phyloP scores from a whole-genome alignment of 2,329 filamentous ascomycete genomes.

The Neonectria neomacrospora region DNA sequence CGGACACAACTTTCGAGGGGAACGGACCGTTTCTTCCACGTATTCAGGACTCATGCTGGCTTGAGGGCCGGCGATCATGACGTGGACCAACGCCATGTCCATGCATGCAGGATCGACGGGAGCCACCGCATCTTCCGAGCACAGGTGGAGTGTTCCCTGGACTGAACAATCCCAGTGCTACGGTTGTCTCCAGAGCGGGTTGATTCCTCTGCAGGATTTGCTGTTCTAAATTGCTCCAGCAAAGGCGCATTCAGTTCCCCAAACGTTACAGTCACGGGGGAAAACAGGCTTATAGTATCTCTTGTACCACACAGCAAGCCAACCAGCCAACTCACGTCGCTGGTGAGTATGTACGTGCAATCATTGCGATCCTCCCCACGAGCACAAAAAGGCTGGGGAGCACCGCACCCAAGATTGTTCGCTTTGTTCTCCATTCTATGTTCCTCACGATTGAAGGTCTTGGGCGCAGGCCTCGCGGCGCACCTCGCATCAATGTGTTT shows the following conservation, averaged over 20 bases:
- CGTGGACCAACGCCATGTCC: constrained; percentile 18
- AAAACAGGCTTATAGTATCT: neutral
- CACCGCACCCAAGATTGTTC: constrained; percentile 71
- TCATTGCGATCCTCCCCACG: constrained; percentile 69
- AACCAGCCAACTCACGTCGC: neutral
- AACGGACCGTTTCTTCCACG: neutral
- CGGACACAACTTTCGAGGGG: neutral
- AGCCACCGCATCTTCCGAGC: constrained; percentile 2
- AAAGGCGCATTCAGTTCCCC: neutral
- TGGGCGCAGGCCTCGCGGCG: constrained; percentile 55
- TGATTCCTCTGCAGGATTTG: neutral
- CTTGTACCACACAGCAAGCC: neutral
- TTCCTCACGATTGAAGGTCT: constrained; percentile 59
- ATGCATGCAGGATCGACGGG: constrained; percentile 17
- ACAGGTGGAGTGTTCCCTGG: neutral
- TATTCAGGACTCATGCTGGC: constrained; percentile 1
- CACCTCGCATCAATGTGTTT: constrained; percentile 59
- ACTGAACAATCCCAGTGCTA: too few relatives aligned
- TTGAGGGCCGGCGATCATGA: constrained; percentile 11
- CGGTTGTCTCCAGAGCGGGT: too few relatives aligned
- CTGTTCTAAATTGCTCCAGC: neutral
- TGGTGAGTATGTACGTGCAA: constrained; percentile 62
- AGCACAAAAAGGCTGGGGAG: constrained; percentile 55
- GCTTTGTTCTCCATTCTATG: constrained; percentile 65
- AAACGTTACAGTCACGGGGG: constrained; percentile 15